These are phyloP conservation scores for Torulaspora maleeae DNA, from an alignment of 805 yeast species.

Conservation along the genomic window DNA sequence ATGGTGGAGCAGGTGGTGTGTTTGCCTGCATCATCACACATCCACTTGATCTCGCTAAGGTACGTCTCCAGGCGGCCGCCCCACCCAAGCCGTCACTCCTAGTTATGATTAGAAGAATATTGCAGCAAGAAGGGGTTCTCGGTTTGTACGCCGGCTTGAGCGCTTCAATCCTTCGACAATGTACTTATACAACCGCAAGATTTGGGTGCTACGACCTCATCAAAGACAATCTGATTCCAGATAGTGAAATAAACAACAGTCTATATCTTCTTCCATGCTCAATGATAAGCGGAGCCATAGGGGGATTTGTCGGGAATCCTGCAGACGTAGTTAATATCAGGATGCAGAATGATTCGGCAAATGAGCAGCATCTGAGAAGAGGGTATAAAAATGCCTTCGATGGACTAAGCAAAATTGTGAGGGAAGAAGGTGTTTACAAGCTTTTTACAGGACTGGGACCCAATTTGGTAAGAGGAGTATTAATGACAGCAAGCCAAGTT, in stretches of 20 bases:
- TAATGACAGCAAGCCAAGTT: conserved; percentile 89
- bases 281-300: conserved; percentile 79
- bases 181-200: conserved; percentile 80
- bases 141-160: conserved; percentile 78
- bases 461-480: conserved; percentile 70
- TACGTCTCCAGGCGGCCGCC: conserved; percentile 75
- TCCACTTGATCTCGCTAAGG: conserved; percentile 83
- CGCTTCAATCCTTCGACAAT: conserved; percentile 80
- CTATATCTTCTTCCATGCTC: conserved; percentile 65
- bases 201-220: conserved; percentile 81
- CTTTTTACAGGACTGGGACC: conserved; percentile 74
- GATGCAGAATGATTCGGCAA: conserved; percentile 82
- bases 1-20: no score
- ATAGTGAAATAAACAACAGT: conserved; percentile 49
- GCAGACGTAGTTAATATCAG: conserved; percentile 83
- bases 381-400: conserved; percentile 74
- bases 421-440: conserved; percentile 55
- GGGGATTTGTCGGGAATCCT: conserved; percentile 85
- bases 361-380: conserved; percentile 61
- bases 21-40: conserved; percentile 52
- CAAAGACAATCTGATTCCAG: conserved; percentile 50
- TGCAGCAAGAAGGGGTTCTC: conserved; percentile 50
- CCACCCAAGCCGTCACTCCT: conserved; percentile 59
- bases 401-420: conserved; percentile 57
- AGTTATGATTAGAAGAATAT: conserved; percentile 41